Conservation (phyloP, 2,329 filamentous ascomycete species). For the Xylariaceae sp. region DNA sequence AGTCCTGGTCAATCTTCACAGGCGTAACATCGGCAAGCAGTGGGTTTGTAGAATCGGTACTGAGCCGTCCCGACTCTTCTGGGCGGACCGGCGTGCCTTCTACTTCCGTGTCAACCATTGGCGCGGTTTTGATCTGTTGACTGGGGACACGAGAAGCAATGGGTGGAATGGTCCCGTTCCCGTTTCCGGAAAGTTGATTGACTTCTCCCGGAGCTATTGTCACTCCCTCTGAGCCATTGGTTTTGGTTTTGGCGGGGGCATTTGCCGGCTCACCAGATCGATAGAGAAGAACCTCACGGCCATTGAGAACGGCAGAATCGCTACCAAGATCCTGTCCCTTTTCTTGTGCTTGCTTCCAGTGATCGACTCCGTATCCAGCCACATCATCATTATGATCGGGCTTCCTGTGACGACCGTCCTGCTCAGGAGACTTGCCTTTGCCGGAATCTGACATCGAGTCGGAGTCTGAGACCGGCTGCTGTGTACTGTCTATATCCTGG, state of each 20-base stretch:
- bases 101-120: slow-evolving; percentile 76
- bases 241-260: slow-evolving; percentile 9
- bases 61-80: slow-evolving; percentile 48
- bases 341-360: slow-evolving; percentile 62
- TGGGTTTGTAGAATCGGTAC: slow-evolving; percentile 43
- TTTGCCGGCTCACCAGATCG: slow-evolving; percentile 7
- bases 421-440: slow-evolving; percentile 33
- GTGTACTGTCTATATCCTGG: slow-evolving; percentile 16
- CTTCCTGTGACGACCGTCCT: slow-evolving; percentile 54
- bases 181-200: slow-evolving; percentile 31
- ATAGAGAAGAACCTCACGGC: slow-evolving; percentile 66
- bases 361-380: slow-evolving; percentile 70
- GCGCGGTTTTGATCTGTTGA: slow-evolving; percentile 67
- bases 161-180: slow-evolving; percentile 53
- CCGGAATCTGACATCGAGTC: slow-evolving; percentile 26
- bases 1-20: slow-evolving; percentile 76
- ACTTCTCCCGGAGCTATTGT: slow-evolving; percentile 30
- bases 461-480: slow-evolving; percentile 16
- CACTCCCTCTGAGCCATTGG: slow-evolving; percentile 1
- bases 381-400: slow-evolving; percentile 66
- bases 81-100: slow-evolving; percentile 62
- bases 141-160: slow-evolving; percentile 56
- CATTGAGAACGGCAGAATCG: slow-evolving; percentile 63
- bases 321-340: slow-evolving; percentile 58
- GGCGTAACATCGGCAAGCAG: slow-evolving; percentile 63